phyloP scores from a whole-genome alignment of 768 basidiomycete genomes.

The Termitomyces titanicus region DNA sequence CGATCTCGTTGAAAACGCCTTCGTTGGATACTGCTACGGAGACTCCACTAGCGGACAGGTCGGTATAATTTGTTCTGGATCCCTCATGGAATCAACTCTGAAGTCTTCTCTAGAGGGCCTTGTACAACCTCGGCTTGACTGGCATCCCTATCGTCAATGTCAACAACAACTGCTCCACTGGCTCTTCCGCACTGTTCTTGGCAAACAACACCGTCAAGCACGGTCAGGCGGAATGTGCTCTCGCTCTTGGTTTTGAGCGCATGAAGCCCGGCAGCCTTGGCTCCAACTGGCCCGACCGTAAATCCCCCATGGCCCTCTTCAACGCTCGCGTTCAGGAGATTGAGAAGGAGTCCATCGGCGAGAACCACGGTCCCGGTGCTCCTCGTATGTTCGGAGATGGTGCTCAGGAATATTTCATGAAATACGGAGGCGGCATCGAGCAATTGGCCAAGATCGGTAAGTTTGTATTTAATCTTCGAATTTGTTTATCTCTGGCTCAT shows the following conservation, averaged over 20 bases:
- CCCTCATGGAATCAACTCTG: neutral
- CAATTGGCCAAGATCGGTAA: constrained; percentile 77
- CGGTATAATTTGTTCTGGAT: constrained; percentile 6
- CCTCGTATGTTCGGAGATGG: constrained; percentile 76
- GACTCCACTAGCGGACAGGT: constrained; percentile 79
- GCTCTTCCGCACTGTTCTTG: constrained; percentile 72
- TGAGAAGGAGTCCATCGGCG: constrained; percentile 46
- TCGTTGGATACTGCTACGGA: constrained; percentile 76
- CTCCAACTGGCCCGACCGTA: constrained; percentile 56
- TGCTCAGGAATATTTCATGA: constrained; percentile 72
- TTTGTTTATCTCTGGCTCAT: neutral
- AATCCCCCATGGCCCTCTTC: constrained; percentile 46
- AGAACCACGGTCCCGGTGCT: constrained; percentile 66
- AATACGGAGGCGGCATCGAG: constrained; percentile 62
- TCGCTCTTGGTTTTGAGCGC: constrained; percentile 85
- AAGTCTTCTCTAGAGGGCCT: constrained; percentile 47
- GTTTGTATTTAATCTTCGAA: constrained; percentile 4
- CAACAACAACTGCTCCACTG: constrained; percentile 86
- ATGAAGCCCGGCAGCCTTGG: constrained; percentile 76
- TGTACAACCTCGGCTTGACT: constrained; percentile 83
- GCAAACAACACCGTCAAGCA: constrained; percentile 70
- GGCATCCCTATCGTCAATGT: constrained; percentile 83
- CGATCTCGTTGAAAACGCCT: constrained; percentile 69
- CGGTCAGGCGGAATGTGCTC: constrained; percentile 66
- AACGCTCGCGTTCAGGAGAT: constrained; percentile 39